Conservation (phyloP, 1,284 basidiomycete species). For the Anthracocystis walkeri region DNA sequence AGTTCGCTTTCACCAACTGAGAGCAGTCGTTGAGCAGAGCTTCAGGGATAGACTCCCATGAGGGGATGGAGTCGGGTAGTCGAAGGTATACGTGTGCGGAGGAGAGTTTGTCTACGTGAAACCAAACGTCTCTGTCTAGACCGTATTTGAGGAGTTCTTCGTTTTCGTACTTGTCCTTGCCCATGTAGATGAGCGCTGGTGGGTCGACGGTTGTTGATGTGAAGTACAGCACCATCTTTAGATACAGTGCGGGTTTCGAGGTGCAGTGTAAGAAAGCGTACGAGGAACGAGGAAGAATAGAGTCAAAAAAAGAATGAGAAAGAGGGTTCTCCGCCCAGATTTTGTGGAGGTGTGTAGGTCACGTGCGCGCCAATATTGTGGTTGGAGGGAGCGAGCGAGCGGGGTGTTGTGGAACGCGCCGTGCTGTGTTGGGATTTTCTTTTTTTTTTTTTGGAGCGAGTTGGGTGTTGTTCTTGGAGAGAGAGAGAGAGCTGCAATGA, state of each 20-base stretch:
- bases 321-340: conserved; percentile 1
- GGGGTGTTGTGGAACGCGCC: conserved; percentile 25
- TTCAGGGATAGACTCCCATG: conserved; percentile 87
- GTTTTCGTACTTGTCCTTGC: conserved; percentile 83
- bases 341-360: conserved; percentile 36
- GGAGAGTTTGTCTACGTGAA: conserved; percentile 73
- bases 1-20: conserved; percentile 96
- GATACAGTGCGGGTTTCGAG: background rate
- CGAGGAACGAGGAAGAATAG: background rate
- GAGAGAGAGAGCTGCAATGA: background rate
- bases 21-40: conserved; percentile 85
- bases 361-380: conserved; percentile 16
- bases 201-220: conserved; percentile 75
- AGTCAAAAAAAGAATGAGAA: background rate
- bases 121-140: conserved; percentile 74
- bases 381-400: conserved; percentile 5
- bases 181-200: conserved; percentile 87
- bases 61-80: conserved; percentile 78
- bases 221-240: conserved; percentile 75
- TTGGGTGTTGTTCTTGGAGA: conserved; percentile 34
- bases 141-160: conserved; percentile 89
- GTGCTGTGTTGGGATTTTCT: conserved; percentile 23
- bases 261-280: background rate
- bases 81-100: conserved; percentile 78
- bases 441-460: conserved; percentile 5